A percentile compares a stretch with the other conserved stretches of the same genome.
phyloP scores from a whole-genome alignment of 2,329 filamentous ascomycete species.

The Massarina eburnea region DNA sequence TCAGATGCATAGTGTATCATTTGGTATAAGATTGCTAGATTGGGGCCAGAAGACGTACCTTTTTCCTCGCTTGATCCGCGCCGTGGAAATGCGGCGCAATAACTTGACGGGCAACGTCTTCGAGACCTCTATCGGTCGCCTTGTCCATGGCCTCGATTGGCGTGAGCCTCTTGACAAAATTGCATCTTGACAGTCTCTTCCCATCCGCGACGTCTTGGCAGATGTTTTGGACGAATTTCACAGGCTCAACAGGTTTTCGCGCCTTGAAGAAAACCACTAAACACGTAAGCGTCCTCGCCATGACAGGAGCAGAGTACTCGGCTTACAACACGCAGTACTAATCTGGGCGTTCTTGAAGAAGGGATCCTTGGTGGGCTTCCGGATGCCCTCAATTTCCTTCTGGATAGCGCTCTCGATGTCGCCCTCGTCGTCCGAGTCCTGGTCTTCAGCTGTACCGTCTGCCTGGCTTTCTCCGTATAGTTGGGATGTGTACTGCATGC shows the following conservation, averaged over 20 bases:
- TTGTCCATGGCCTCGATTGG: constrained; percentile 63
- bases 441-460: constrained; percentile 45
- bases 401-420: constrained; percentile 75
- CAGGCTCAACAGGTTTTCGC: constrained; percentile 59
- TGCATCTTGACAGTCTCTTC: constrained; percentile 55
- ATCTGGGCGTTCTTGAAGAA: constrained; percentile 57
- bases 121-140: constrained; percentile 69
- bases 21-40: constrained; percentile 6
- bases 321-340: constrained; percentile 58
- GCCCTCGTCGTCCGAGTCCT: constrained; percentile 32
- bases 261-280: constrained; percentile 62
- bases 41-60: constrained; percentile 47
- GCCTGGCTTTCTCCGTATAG: constrained; percentile 46
- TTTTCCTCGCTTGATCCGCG: constrained; percentile 51
- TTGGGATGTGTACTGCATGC: constrained; percentile 69
- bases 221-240: constrained; percentile 60
- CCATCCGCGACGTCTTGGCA: constrained; percentile 58
- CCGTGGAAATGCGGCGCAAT: constrained; percentile 65
- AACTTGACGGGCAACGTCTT: constrained; percentile 64
- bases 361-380: constrained; percentile 50
- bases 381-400: constrained; percentile 69
- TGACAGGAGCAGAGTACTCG: background rate
- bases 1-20: constrained; percentile 9
- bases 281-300: constrained; percentile 14
- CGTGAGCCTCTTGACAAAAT: constrained; percentile 62